These are phyloP conservation scores for Cyberlindnera maclurae DNA, from an alignment of 805 yeast species.

Conservation along the genomic window DNA sequence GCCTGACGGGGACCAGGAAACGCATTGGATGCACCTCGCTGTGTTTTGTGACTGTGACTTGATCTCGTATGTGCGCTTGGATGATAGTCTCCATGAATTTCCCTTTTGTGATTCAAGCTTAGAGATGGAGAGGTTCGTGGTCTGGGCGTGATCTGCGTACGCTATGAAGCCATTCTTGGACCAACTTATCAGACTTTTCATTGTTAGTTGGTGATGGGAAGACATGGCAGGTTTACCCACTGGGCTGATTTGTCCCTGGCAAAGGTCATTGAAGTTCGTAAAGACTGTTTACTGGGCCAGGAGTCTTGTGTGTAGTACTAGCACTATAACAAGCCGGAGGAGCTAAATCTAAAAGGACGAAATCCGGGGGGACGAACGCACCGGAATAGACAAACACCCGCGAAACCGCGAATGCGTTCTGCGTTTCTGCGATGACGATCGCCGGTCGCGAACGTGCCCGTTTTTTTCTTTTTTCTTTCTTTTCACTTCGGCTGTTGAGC, in stretches of 20 bases:
- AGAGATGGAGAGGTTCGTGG: conserved; percentile 28
- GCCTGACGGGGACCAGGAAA: conserved; percentile 74
- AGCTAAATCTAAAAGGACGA: too few species aligned
- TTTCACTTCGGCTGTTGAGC: too few species aligned
- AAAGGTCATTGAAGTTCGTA: neutral
- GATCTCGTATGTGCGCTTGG: conserved; percentile 18
- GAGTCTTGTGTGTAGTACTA: too few species aligned
- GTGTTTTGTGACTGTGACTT: conserved; percentile 19
- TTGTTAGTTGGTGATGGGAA: neutral
- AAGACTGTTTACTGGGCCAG: too few species aligned
- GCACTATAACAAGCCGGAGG: too few species aligned
- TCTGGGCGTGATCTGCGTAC: conserved; percentile 39
- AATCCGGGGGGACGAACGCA: too few species aligned
- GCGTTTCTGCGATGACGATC: too few species aligned
- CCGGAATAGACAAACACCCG: too few species aligned
- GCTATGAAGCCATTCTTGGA: conserved; percentile 82
- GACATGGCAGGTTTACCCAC: neutral
- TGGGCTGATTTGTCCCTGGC: neutral
- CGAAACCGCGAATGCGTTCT: too few species aligned
- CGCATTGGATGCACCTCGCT: conserved; percentile 3
- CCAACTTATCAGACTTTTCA: conserved; percentile 39
- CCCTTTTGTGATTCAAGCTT: conserved; percentile 62
- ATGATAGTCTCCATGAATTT: conserved; percentile 57
- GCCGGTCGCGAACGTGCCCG: too few species aligned
- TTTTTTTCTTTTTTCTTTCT: too few species aligned